These are phyloP conservation scores for Lomentospora prolificans DNA, from an alignment of 2,329 filamentous ascomycete genomes.

Conservation along the genomic window DNA sequence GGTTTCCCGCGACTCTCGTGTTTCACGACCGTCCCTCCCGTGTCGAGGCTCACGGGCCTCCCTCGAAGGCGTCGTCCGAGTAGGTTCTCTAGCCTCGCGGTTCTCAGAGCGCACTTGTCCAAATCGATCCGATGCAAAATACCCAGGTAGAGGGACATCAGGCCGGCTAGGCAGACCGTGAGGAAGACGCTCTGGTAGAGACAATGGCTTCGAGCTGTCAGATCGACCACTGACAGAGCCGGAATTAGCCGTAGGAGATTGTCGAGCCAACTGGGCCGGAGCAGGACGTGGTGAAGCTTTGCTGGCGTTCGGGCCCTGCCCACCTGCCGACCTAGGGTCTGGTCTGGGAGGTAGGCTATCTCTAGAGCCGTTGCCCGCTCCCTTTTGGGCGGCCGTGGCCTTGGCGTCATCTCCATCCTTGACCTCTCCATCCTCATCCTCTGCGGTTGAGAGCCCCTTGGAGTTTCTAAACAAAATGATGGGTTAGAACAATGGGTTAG, in stretches of 20 bases:
- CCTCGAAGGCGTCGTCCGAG: slow-evolving; percentile 11
- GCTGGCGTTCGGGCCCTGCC: not conserved
- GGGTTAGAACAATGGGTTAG: slow-evolving; percentile 11
- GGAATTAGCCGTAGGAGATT: slow-evolving; percentile 13
- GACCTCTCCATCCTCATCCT: slow-evolving; percentile 66
- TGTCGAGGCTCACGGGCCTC: slow-evolving; percentile 30
- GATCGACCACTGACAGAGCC: slow-evolving; percentile 4
- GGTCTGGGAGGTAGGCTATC: slow-evolving; percentile 25
- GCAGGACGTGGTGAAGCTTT: not conserved
- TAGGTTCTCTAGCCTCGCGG: slow-evolving; percentile 16
- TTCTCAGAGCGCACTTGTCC: slow-evolving; percentile 23
- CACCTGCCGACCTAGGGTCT: slow-evolving; percentile 4
- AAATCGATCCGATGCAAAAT: slow-evolving; percentile 36
- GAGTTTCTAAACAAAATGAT: not conserved
- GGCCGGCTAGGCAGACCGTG: slow-evolving; percentile 45
- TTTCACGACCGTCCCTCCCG: slow-evolving; percentile 21
- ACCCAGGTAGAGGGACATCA: slow-evolving; percentile 43
- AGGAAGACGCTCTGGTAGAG: slow-evolving; percentile 25
- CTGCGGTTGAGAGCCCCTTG: slow-evolving; percentile 20
- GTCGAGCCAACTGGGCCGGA: slow-evolving; percentile 4
- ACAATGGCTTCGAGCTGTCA: slow-evolving; percentile 21
- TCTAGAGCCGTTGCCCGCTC: slow-evolving; percentile 16
- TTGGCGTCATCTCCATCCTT: slow-evolving; percentile 41
- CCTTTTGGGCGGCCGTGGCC: slow-evolving; percentile 12
- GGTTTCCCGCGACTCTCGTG: slow-evolving; percentile 24